phyloP scores from a whole-genome alignment of 805 yeast genomes.

The Kazachstania africana region DNA sequence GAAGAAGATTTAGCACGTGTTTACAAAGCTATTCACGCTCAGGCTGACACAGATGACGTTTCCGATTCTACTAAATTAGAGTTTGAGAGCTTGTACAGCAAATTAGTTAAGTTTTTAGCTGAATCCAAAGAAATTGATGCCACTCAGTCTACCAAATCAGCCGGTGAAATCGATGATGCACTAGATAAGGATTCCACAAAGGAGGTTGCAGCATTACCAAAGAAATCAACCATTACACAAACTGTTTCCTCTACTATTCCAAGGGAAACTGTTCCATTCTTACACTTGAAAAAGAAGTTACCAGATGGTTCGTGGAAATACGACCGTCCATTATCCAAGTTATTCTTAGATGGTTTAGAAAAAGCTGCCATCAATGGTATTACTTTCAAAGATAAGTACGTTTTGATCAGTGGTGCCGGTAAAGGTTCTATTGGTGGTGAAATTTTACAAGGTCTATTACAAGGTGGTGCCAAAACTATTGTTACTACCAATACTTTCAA shows the following conservation, averaged over 20 bases:
- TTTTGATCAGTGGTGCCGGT: conserved; percentile 96
- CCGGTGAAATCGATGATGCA: conserved; percentile 40
- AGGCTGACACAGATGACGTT: conserved; percentile 35
- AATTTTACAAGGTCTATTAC: conserved; percentile 81
- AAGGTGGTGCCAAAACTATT: conserved; percentile 96
- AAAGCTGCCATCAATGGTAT: conserved; percentile 90
- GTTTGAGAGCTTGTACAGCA: conserved; percentile 59
- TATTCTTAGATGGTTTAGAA: conserved; percentile 83
- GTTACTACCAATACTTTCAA: conserved; percentile 95
- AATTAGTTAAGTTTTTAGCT: conserved; percentile 57
- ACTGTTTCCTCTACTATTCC: conserved; percentile 68
- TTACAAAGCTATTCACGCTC: conserved; percentile 70
- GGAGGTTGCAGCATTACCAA: conserved; percentile 79
- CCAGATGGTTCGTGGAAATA: conserved; percentile 71
- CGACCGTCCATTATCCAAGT: conserved; percentile 64
- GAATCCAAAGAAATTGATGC: conserved; percentile 61
- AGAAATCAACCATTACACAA: conserved; percentile 52
- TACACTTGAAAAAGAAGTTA: conserved; percentile 76
- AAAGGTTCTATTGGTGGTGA: conserved; percentile 98
- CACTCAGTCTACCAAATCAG: conserved; percentile 46
- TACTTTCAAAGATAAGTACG: conserved; percentile 78
- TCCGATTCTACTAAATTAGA: conserved; percentile 57
- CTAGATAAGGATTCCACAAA: conserved; percentile 45
- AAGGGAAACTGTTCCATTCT: conserved; percentile 83
- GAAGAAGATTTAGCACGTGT: conserved; percentile 77